These are phyloP conservation scores for Diplodia seriata DNA, from an alignment of 2,329 filamentous ascomycete species.

Conservation along the genomic window DNA sequence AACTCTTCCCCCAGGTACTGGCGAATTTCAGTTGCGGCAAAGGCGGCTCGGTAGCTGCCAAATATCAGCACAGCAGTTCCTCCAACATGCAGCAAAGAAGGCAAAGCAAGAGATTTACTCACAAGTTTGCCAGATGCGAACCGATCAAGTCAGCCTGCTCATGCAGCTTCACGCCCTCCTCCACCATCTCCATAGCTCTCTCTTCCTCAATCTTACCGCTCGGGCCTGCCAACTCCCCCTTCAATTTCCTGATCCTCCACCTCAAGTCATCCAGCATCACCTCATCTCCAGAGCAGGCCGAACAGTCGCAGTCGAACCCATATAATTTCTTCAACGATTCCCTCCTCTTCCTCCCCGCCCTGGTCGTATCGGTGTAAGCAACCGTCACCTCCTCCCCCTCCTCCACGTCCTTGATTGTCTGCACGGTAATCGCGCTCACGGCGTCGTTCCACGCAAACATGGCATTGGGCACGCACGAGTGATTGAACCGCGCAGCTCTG, in stretches of 20 bases:
- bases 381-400: conserved; percentile 49
- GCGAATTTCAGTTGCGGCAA: background rate
- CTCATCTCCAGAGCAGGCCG: conserved; percentile 40
- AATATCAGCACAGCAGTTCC: background rate
- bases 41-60: background rate
- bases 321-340: conserved; percentile 44
- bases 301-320: conserved; percentile 48
- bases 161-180: conserved; percentile 11
- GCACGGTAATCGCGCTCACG: conserved; percentile 44
- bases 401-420: conserved; percentile 45
- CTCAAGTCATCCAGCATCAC: background rate
- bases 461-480: conserved; percentile 39
- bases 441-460: conserved; percentile 46
- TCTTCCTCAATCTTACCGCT: no score
- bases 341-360: conserved; percentile 42
- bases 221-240: background rate
- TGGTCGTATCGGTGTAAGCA: conserved; percentile 47
- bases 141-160: conserved; percentile 4
- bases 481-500: conserved; percentile 17
- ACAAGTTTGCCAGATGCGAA: conserved; percentile 9
- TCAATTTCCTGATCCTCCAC: background rate
- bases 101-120: background rate
- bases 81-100: background rate
- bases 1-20: conserved; percentile 3
- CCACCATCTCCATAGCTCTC: background rate